Base-by-base conservation (phyloP, 257 asterid species). In the Nicotiana attenuata region DNA sequence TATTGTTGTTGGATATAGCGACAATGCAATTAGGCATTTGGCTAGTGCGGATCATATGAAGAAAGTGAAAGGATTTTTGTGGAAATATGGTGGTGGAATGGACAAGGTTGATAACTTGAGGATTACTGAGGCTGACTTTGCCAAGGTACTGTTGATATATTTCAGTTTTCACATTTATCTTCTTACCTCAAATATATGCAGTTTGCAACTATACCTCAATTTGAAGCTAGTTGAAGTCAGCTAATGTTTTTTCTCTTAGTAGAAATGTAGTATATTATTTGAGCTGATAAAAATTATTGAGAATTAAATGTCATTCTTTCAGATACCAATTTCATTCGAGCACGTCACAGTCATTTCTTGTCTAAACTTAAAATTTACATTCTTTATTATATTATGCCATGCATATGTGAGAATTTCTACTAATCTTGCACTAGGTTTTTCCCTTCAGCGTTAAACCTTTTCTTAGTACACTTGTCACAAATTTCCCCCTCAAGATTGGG, bases 11-110 rank as follows among this genome's bases (percentile, higher is more conserved):
- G 82, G 78, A 57, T 80, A 77, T 90, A 92, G 99, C 81, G 93
- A 89, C 64, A 84, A 90, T 41, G 92, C 89, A 1, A 88, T 96
- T 73, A 87, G 80, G 82, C 99, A 96, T 89, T 86, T 96, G 85
- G 93, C 96, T 4, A 86, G 96, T 81, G 90, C n/a, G 73, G 97
- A 91, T 85, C 99, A 96, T 84, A 60, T 88, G 89, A 96, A 92
- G 92, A 89, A 87, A 84, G 93, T 92, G 66, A 91, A 96, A 91
- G 83, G 88, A 24, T 93, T 93, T 82, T 81, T 96, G 83, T 90
- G 97, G 92, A 96, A 91, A 80, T 55, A 93, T 76, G 98, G 99
- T 19, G 96, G 96, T 83, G 94, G 87, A 17, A 90, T 85, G 91
- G 94, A 91, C 81, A 88, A 88, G 66, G 85, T 85, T 65, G 92